These are phyloP conservation scores for Salvia sclarea DNA, from an alignment of 305 asterid genomes.

Conservation along the genomic window DNA sequence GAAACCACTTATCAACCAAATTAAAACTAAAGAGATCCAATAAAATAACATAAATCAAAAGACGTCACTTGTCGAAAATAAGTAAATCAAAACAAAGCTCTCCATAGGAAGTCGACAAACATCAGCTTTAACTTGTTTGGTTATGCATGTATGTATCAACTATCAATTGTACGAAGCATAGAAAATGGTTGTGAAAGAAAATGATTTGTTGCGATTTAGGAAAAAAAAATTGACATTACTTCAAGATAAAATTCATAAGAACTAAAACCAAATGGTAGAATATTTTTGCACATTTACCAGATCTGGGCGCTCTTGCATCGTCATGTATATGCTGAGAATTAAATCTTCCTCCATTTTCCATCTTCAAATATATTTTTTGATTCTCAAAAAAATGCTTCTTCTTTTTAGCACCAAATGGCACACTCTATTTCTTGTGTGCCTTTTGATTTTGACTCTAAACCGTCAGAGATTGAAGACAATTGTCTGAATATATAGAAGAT, in stretches of 20 bases:
- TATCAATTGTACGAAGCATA: neutral
- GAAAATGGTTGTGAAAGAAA: neutral
- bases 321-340: neutral
- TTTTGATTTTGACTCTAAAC: neutral
- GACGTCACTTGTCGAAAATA: neutral
- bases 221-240: neutral
- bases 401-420: neutral
- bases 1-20: neutral
- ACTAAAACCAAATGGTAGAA: neutral
- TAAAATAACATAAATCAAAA: neutral
- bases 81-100: neutral
- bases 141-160: too few species aligned
- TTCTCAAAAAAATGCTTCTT: neutral
- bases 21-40: neutral
- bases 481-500: conserved; percentile 22
- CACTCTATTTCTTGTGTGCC: neutral
- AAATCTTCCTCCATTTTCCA: conserved; percentile 24
- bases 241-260: neutral
- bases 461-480: neutral
- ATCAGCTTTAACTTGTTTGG: neutral
- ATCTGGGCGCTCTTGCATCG: conserved; percentile 4
- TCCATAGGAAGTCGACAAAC: neutral
- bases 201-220: neutral
- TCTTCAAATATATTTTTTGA: conserved; percentile 13
- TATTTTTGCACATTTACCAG: conserved; percentile 30